A percentile compares a stretch with the other conserved stretches of the same genome.
phyloP scores from a whole-genome alignment of 352 stramenopile species.

The Pythium aristosporum region DNA sequence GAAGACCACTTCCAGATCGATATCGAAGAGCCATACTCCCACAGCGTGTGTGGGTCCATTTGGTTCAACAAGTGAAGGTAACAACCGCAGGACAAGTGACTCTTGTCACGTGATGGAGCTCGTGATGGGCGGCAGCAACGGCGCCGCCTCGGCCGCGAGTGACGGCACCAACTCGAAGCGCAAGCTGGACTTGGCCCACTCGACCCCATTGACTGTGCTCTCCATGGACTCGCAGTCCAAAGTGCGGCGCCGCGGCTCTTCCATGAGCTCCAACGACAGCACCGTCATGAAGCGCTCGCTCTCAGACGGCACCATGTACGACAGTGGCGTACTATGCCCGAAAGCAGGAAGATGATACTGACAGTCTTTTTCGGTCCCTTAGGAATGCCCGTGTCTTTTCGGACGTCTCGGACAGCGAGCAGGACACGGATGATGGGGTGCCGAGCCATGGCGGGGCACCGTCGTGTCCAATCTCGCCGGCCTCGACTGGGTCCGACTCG shows the following conservation, averaged over 20 bases:
- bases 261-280: conserved; percentile 24
- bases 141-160: conserved; percentile 2
- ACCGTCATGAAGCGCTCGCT: conserved; percentile 53
- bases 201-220: conserved; percentile 27
- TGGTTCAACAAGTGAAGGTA: no score
- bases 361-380: background rate
- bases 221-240: conserved; percentile 50
- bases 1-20: background rate
- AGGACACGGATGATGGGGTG: conserved; percentile 15
- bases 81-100: background rate
- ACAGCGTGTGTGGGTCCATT: background rate
- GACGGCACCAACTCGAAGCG: conserved; percentile 60
- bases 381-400: conserved; percentile 19
- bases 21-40: background rate
- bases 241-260: conserved; percentile 46
- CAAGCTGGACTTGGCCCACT: conserved; percentile 53
- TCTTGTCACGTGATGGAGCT: conserved; percentile 35
- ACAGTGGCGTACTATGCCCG: background rate
- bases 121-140: conserved; percentile 7
- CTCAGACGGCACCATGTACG: conserved; percentile 78
- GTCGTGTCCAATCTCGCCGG: conserved; percentile 30
- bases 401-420: conserved; percentile 23
- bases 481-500: conserved; percentile 23
- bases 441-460: conserved; percentile 1
- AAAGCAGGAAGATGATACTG: background rate